These are phyloP conservation scores for Manihot esculenta DNA, from an alignment of 441 rosid genomes.

Conservation along the genomic window DNA sequence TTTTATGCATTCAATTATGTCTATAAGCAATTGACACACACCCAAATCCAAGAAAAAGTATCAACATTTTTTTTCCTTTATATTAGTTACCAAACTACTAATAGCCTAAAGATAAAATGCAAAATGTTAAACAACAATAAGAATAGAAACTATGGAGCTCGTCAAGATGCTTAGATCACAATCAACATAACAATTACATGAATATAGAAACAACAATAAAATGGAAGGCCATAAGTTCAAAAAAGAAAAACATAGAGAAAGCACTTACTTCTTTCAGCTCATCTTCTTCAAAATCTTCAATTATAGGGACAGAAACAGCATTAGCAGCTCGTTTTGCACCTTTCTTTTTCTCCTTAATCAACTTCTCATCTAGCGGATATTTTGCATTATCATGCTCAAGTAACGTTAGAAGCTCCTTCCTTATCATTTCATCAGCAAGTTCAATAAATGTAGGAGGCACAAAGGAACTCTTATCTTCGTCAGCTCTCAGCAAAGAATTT, in stretches of 20 bases:
- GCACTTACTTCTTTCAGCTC: slow-evolving; percentile 69
- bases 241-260: slow-evolving; percentile 1
- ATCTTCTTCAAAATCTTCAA: slow-evolving; percentile 81
- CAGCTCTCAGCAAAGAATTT: slow-evolving; percentile 72
- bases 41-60: background rate
- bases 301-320: slow-evolving; percentile 47
- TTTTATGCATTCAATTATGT: background rate
- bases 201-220: background rate
- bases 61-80: background rate
- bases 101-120: too few species aligned
- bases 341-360: slow-evolving; percentile 74
- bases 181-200: background rate
- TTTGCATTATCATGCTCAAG: slow-evolving; percentile 96
- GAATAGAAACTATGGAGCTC: background rate
- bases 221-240: background rate
- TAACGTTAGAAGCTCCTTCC: slow-evolving; percentile 72
- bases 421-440: slow-evolving; percentile 87
- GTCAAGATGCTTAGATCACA: background rate
- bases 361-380: slow-evolving; percentile 88
- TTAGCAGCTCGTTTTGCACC: slow-evolving; percentile 60
- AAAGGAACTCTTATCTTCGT: slow-evolving; percentile 91
- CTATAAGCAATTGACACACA: background rate
- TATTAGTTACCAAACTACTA: background rate
- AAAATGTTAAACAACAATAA: too few species aligned
- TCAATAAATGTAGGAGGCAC: slow-evolving; percentile 87